Conservation (phyloP, 2,329 filamentous ascomycete genomes). For the Claviceps sp. region DNA sequence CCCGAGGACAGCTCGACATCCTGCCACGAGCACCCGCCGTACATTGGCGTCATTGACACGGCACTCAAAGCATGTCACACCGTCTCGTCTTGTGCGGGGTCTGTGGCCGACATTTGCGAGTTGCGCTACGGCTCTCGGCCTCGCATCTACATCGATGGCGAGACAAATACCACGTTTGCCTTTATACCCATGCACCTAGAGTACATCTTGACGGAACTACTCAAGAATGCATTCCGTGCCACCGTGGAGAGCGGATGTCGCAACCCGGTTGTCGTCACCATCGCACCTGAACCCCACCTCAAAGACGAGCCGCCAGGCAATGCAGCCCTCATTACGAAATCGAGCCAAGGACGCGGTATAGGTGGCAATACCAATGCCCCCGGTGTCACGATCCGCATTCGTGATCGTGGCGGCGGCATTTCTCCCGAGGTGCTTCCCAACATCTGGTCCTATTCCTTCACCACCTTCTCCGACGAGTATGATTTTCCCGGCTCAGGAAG, state of each 20-base stretch:
- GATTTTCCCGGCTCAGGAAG: slow-evolving; percentile 27
- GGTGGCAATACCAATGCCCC: slow-evolving; percentile 37
- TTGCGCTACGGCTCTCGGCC: slow-evolving; percentile 87
- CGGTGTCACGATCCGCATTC: slow-evolving; percentile 87
- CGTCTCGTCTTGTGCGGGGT: slow-evolving; percentile 72
- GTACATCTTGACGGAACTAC: slow-evolving; percentile 90
- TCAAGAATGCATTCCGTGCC: slow-evolving; percentile 94
- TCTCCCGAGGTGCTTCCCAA: slow-evolving; percentile 68
- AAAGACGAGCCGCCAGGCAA: slow-evolving; percentile 12
- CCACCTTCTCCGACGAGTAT: slow-evolving; percentile 64
- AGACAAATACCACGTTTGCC: slow-evolving; percentile 77
- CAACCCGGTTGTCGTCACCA: slow-evolving; percentile 82
- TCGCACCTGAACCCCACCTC: slow-evolving; percentile 54
- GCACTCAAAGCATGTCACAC: slow-evolving; percentile 68
- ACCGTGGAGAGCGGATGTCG: slow-evolving; percentile 74
- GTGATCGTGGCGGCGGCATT: slow-evolving; percentile 91
- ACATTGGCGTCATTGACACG: slow-evolving; percentile 93
- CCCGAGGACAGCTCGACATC: slow-evolving; percentile 35
- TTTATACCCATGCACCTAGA: slow-evolving; percentile 93
- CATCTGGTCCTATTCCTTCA: slow-evolving; percentile 97
- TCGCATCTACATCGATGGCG: slow-evolving; percentile 66
- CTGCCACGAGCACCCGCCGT: slow-evolving; percentile 44
- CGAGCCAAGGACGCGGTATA: slow-evolving; percentile 23
- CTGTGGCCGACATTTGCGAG: slow-evolving; percentile 93
- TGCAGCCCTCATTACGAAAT: slow-evolving; percentile 17